phyloP scores from a whole-genome alignment of 495 filamentous ascomycete genomes.

The Oidiodendron maius region DNA sequence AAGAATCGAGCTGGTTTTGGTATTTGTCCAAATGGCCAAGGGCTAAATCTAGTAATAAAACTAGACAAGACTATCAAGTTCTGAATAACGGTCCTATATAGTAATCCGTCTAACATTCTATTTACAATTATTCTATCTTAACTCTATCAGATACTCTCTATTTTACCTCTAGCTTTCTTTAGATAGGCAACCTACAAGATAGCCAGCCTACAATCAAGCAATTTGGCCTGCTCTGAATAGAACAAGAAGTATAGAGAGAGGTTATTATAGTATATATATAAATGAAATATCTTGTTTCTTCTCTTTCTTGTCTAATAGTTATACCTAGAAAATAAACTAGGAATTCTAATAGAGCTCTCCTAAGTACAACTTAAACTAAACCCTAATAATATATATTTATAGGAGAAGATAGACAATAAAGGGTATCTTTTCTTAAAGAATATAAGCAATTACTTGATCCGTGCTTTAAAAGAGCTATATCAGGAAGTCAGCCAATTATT shows the following conservation, averaged over 20 bases:
- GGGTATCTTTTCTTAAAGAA: slow-evolving; percentile 6
- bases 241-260: slow-evolving; percentile 17
- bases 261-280: slow-evolving; percentile 14
- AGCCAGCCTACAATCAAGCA: slow-evolving; percentile 8
- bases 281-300: slow-evolving; percentile 2
- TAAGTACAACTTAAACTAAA: slow-evolving; percentile 20
- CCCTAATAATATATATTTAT: slow-evolving; percentile 15
- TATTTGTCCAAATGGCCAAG: too few relatives aligned
- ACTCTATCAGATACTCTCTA: too few relatives aligned
- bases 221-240: slow-evolving; percentile 14
- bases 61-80: too few relatives aligned
- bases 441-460: slow-evolving; percentile 2
- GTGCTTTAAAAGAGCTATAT: slow-evolving; percentile 22
- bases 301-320: slow-evolving; percentile 2
- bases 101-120: too few relatives aligned
- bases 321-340: neutral
- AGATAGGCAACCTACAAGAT: too few relatives aligned
- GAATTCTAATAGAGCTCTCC: slow-evolving; percentile 18
- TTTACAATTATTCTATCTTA: too few relatives aligned
- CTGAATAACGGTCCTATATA: too few relatives aligned
- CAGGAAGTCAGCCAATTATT: slow-evolving; percentile 20
- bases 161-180: too few relatives aligned
- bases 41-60: too few relatives aligned
- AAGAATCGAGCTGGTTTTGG: too few relatives aligned
- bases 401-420: slow-evolving; percentile 12